Conservation (phyloP, 148 eudicot genomes). For the Salicornia ramosissima region DNA sequence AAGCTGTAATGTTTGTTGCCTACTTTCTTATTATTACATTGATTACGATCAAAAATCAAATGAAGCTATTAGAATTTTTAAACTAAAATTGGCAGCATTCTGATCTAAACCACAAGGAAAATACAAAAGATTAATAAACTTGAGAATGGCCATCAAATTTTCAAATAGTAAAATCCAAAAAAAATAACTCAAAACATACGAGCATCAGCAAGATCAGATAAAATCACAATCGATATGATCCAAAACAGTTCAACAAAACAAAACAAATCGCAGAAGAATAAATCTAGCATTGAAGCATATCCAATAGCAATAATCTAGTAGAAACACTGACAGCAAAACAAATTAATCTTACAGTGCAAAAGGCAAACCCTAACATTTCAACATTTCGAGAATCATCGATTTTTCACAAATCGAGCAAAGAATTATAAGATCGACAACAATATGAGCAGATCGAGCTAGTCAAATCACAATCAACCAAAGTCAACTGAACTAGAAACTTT, state of each 20-base stretch:
- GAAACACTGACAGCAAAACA: neutral
- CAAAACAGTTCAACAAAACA: neutral
- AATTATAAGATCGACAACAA: neutral
- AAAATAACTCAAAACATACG: neutral
- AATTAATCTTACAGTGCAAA: neutral
- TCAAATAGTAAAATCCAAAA: neutral
- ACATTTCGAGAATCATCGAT: neutral
- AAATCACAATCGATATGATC: neutral
- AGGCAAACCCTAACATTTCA: neutral
- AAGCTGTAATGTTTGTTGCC: neutral
- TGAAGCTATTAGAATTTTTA: neutral
- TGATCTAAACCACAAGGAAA: constrained; percentile 2
- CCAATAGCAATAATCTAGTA: neutral
- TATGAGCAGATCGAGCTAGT: constrained; percentile 28
- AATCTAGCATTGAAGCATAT: neutral
- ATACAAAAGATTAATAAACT: neutral
- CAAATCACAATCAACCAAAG: constrained; percentile 19
- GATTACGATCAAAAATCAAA: too few species aligned
- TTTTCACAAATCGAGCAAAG: constrained; percentile 8
- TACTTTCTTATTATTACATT: neutral
- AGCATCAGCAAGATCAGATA: neutral
- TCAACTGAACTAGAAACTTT: constrained; percentile 16
- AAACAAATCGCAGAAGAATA: neutral
- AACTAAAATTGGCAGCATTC: neutral
- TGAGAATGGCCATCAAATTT: neutral